Conservation (phyloP, 2,329 filamentous ascomycete genomes). For the Aureobasidium sp. region DNA sequence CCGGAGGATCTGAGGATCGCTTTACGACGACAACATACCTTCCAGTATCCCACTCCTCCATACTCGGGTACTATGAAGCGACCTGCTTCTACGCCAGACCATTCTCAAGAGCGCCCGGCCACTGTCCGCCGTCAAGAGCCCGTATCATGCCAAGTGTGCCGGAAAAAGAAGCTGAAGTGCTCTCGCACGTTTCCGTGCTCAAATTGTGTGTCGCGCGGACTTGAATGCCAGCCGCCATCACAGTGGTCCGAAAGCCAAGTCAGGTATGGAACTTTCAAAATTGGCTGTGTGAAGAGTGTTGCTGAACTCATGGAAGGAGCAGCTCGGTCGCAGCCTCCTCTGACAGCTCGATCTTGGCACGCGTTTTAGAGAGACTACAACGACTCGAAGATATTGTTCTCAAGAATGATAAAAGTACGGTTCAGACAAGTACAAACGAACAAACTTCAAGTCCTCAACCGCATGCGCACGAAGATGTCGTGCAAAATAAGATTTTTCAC, state of each 20-base stretch:
- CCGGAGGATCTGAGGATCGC: neutral
- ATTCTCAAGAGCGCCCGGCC: neutral
- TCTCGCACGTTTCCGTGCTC: conserved; percentile 22
- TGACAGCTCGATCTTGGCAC: conserved; percentile 5
- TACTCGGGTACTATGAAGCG: neutral
- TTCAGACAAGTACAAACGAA: neutral
- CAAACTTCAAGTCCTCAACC: too few species aligned
- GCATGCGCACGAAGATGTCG: conserved; percentile 8
- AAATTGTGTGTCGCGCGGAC: conserved; percentile 22
- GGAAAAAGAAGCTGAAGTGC: conserved; percentile 23
- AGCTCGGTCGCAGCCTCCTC: neutral
- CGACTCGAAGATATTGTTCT: conserved; percentile 11
- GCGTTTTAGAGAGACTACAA: conserved; percentile 2
- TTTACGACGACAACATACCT: neutral
- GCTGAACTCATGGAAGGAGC: neutral
- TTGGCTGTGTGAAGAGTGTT: neutral
- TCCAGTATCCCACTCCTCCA: too few species aligned
- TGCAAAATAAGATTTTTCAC: conserved; percentile 3
- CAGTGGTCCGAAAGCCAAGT: neutral
- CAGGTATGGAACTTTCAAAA: neutral
- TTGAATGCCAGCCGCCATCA: conserved; percentile 19
- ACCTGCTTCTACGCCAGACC: neutral
- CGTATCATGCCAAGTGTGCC: conserved; percentile 23
- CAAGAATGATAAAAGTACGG: neutral
- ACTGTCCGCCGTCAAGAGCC: conserved; percentile 24